Conservation (phyloP, 2,329 filamentous ascomycete species). For the Botrytis hyacinthi region DNA sequence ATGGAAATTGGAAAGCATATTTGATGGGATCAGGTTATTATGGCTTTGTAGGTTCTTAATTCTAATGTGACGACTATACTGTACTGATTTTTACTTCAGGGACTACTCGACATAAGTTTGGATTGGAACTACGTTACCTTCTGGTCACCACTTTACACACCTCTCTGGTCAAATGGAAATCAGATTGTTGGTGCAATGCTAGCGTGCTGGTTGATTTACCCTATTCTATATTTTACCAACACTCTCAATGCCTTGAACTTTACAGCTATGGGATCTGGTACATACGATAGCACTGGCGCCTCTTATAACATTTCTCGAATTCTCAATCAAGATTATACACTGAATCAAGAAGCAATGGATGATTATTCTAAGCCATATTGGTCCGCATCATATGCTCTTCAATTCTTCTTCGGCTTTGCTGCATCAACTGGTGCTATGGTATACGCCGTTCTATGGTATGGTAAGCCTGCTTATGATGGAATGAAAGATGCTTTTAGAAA, state of each 20-base stretch:
- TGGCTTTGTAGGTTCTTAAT: slow-evolving; percentile 24
- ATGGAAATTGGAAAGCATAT: slow-evolving; percentile 48
- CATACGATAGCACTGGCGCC: slow-evolving; percentile 62
- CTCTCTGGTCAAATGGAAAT: slow-evolving; percentile 40
- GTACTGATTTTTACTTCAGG: slow-evolving; percentile 18
- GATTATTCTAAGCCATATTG: slow-evolving; percentile 29
- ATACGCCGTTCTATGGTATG: slow-evolving; percentile 45
- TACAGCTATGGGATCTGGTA: slow-evolving; percentile 47
- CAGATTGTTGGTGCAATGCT: slow-evolving; percentile 37
- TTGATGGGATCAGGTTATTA: slow-evolving; percentile 47
- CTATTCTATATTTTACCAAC: slow-evolving; percentile 45
- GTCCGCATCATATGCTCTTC: slow-evolving; percentile 43
- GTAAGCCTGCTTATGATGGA: slow-evolving; percentile 41
- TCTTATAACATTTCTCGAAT: slow-evolving; percentile 64
- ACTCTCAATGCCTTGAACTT: slow-evolving; percentile 43
- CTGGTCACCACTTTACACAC: slow-evolving; percentile 29
- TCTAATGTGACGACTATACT: neutral
- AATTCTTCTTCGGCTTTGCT: slow-evolving; percentile 46
- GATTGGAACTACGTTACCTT: slow-evolving; percentile 46
- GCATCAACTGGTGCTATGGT: slow-evolving; percentile 45
- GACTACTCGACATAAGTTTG: slow-evolving; percentile 41
- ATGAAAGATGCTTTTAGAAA: slow-evolving; percentile 29
- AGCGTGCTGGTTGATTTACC: slow-evolving; percentile 39
- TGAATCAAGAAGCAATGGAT: slow-evolving; percentile 30
- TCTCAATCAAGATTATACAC: slow-evolving; percentile 46